Evolutionary conservation across 768 basidiomycete genomes (phyloP), one percentile per base, ranked within the genome.

Genomic region (Xerocomellus chrysenteron): DNA sequence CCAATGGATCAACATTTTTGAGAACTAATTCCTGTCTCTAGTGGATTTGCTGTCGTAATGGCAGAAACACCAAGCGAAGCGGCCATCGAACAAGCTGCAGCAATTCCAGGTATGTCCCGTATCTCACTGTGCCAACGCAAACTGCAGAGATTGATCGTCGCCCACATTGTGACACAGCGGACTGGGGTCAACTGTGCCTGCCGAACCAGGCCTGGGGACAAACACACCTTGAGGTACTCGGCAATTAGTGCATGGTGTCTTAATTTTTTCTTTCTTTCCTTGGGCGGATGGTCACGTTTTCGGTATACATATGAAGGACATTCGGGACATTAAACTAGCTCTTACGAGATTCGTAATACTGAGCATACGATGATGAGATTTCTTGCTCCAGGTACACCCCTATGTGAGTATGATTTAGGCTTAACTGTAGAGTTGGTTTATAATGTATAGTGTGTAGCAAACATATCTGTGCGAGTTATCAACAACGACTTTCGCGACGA

Each of bases 11-110:
- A 2, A 26, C 21, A 2, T 44, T 14, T 0, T 7, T 4, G 19
- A 5, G 17, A 24, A 13, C 37, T 67, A 10, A 60, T 12, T 13
- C 13, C 16, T 28, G 4, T 43, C 7, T 52, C 14, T 32, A 70
- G 68, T 14, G 69, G 70, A 8, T 62, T 69, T 35, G 70, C 70
- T 19, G 70, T 62, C 6, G 64, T 72, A 33, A 64, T 70, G 70
- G 69, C 68, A 14, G 68, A 69, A 45, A 56, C 64, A 3, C 59
- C 63, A 9, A 2, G 5, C 3, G 17, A 41, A 30, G 47, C 64
- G 1, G 58, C 60, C 2, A 0, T 21, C 17, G 35, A 70, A 30
- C 19, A 67, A 24, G 47, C 33, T 0, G 24, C 54, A n/a, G 55
- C 57, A 0, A 21, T 66, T 39, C 70, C 72, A 56, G 32, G 70